Evolutionary conservation across 805 yeast genomes (phyloP).

Genomic region (Candida ponderosae): DNA sequence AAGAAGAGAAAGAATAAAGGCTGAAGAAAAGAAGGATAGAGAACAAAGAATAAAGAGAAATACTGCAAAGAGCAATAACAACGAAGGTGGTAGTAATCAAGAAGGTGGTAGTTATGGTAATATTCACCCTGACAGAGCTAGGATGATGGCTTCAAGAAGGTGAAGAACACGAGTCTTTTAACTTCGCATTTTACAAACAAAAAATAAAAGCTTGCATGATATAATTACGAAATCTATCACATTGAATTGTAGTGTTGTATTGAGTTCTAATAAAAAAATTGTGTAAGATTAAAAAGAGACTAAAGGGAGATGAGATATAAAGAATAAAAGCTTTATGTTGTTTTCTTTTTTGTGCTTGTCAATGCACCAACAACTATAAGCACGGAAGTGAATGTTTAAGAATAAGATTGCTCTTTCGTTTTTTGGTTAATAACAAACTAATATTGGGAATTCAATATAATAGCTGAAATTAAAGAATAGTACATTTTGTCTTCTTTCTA

Average conservation of each 20-base stretch:
- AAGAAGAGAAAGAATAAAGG: slow-evolving; percentile 47
- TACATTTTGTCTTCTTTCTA: slow-evolving; percentile 42
- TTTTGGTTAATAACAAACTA: neutral
- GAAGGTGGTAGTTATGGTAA: slow-evolving; percentile 10
- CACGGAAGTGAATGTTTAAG: too few species aligned
- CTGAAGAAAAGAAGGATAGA: slow-evolving; percentile 34
- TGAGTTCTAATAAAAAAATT: neutral
- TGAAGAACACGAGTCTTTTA: slow-evolving; percentile 9
- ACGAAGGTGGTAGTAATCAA: neutral
- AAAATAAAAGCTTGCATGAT: too few species aligned
- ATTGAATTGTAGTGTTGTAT: too few species aligned
- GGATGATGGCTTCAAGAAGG: slow-evolving; percentile 27
- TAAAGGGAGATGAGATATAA: too few species aligned
- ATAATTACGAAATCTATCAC: too few species aligned
- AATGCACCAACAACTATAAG: too few species aligned
- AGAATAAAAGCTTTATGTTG: too few species aligned
- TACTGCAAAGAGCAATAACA: slow-evolving; percentile 1
- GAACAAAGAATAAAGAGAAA: slow-evolving; percentile 20
- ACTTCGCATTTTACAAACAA: neutral
- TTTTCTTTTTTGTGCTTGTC: too few species aligned
- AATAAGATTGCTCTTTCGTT: too few species aligned
- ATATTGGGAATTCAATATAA: neutral
- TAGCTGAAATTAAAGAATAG: slow-evolving; percentile 25
- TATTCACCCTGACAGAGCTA: slow-evolving; percentile 63
- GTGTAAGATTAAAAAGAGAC: neutral